phyloP scores from a whole-genome alignment of 2,329 filamentous ascomycete genomes.

The Fusarium floridanum region DNA sequence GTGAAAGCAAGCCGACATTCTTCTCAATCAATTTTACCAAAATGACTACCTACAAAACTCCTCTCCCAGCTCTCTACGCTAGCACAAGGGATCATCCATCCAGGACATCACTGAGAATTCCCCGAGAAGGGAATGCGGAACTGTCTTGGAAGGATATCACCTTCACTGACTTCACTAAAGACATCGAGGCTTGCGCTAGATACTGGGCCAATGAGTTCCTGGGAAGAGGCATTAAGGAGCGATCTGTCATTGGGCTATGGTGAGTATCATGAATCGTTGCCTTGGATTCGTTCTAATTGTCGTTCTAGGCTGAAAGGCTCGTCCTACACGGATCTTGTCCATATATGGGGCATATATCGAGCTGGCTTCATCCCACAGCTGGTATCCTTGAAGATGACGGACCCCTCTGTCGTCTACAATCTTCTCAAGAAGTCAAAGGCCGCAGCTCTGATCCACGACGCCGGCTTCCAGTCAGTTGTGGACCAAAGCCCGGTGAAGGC shows the following conservation, averaged over 20 bases:
- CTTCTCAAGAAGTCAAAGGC: conserved; percentile 20
- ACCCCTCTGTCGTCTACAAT: conserved; percentile 33
- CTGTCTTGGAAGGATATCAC: conserved; percentile 23
- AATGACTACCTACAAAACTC: background rate
- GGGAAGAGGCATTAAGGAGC: background rate
- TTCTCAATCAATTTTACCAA: background rate
- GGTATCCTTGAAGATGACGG: conserved; percentile 30
- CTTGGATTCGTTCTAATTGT: background rate
- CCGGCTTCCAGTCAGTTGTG: background rate
- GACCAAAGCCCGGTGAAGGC: conserved; percentile 12
- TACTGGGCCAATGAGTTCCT: conserved; percentile 29
- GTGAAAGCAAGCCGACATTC: background rate
- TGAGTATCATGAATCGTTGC: background rate
- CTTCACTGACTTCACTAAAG: conserved; percentile 15
- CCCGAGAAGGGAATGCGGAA: background rate
- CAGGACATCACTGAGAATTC: conserved; percentile 27
- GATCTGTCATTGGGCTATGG: conserved; percentile 39
- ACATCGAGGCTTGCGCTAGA: conserved; percentile 21
- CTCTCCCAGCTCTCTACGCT: background rate
- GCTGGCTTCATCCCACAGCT: conserved; percentile 41
- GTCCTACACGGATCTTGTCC: conserved; percentile 27
- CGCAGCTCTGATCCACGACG: conserved; percentile 28
- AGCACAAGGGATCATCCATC: conserved; percentile 1
- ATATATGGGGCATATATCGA: conserved; percentile 34
- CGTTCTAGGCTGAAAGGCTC: conserved; percentile 28